phyloP scores from a whole-genome alignment of 805 yeast species.

The Brettanomyces anomalus region DNA sequence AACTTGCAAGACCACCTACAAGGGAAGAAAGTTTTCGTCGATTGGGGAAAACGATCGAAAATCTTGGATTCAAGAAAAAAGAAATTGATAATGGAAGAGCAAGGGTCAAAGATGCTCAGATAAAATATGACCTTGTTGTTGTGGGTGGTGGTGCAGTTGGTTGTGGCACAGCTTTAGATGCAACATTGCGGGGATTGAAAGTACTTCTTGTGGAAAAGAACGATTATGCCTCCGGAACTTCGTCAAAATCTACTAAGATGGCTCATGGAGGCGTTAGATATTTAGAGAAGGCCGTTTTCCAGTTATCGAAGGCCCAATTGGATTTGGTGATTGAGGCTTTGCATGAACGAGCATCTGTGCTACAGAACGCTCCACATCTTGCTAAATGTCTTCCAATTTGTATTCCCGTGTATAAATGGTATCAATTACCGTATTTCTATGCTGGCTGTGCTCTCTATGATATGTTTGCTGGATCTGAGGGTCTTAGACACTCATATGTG shows the following conservation, averaged over 20 bases:
- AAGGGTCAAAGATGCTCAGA: conserved; percentile 25
- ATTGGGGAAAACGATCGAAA: conserved; percentile 24
- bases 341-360: conserved; percentile 76
- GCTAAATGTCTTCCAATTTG: conserved; percentile 80
- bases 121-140: conserved; percentile 69
- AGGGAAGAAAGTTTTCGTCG: conserved; percentile 44
- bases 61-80: conserved; percentile 4
- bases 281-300: conserved; percentile 89
- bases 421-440: conserved; percentile 94
- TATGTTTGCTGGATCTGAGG: conserved; percentile 83
- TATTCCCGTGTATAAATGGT: conserved; percentile 93
- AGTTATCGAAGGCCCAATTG: conserved; percentile 81
- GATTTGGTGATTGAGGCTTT: conserved; percentile 84
- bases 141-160: conserved; percentile 98
- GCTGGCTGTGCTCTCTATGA: conserved; percentile 89
- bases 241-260: conserved; percentile 90
- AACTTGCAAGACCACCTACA: conserved; percentile 43
- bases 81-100: conserved; percentile 5
- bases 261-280: conserved; percentile 98
- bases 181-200: conserved; percentile 80
- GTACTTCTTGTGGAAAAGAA: conserved; percentile 80
- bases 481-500: conserved; percentile 69
- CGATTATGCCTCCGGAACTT: conserved; percentile 89
- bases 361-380: conserved; percentile 88
- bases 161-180: conserved; percentile 88